Conservation (phyloP, 192 early-diverging fungal genomes). For the Radiomyces spectabilis region DNA sequence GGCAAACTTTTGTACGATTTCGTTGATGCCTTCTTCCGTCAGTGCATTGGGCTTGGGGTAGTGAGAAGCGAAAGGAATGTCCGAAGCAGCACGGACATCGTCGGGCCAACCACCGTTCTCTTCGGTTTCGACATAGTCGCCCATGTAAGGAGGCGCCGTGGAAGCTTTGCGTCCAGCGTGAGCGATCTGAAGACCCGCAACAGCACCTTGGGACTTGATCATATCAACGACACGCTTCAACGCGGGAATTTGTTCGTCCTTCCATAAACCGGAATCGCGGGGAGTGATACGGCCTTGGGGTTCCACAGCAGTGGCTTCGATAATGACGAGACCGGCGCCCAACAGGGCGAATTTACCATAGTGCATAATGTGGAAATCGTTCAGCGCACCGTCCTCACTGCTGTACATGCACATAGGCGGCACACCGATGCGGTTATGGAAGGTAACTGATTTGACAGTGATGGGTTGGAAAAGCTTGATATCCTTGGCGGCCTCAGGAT, state of each 20-base stretch:
- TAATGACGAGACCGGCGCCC: slow-evolving; percentile 72
- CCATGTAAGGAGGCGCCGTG: slow-evolving; percentile 4
- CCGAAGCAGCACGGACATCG: slow-evolving; percentile 59
- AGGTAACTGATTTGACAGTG: slow-evolving; percentile 51
- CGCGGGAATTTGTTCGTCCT: slow-evolving; percentile 65
- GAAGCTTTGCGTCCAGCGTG: slow-evolving; percentile 76
- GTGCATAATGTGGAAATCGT: slow-evolving; percentile 58
- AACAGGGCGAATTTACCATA: slow-evolving; percentile 63
- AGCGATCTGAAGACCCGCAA: slow-evolving; percentile 68
- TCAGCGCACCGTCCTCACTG: slow-evolving; percentile 54
- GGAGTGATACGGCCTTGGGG: slow-evolving; percentile 74
- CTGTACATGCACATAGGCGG: slow-evolving; percentile 86
- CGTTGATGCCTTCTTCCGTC: slow-evolving; percentile 58
- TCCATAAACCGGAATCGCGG: slow-evolving; percentile 73
- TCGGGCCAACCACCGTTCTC: slow-evolving; percentile 64
- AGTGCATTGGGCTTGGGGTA: slow-evolving; percentile 48
- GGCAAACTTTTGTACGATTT: slow-evolving; percentile 53
- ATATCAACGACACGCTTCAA: slow-evolving; percentile 53
- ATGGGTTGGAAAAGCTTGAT: slow-evolving; percentile 63
- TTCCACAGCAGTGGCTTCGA: slow-evolving; percentile 70
- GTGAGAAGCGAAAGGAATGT: slow-evolving; percentile 36
- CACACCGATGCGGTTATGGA: slow-evolving; percentile 72
- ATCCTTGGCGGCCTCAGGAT: too few relatives aligned
- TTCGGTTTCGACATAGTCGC: slow-evolving; percentile 6
- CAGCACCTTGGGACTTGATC: slow-evolving; percentile 51